These are phyloP conservation scores for Hygrophorus russula DNA, from an alignment of 768 basidiomycete genomes.

Conservation along the genomic window DNA sequence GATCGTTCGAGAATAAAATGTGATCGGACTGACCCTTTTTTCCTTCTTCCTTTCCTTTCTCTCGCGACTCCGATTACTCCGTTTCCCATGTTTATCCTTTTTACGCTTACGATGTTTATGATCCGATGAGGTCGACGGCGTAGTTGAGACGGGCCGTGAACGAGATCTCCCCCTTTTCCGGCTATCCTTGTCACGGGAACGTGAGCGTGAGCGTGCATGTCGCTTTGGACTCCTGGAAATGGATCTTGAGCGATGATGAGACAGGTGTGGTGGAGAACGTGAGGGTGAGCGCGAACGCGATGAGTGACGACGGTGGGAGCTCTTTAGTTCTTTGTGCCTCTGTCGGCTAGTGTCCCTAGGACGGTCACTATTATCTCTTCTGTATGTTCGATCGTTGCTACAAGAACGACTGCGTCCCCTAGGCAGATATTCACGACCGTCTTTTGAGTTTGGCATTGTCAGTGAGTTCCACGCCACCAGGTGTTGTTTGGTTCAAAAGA, in stretches of 20 bases:
- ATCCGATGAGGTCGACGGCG: conserved; percentile 29
- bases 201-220: conserved; percentile 17
- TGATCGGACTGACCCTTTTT: conserved; percentile 54
- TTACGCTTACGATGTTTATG: conserved; percentile 30
- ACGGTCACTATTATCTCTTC: neutral
- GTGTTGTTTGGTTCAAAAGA: neutral
- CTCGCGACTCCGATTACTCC: conserved; percentile 33
- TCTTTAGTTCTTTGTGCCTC: neutral
- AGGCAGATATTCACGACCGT: neutral
- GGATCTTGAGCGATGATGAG: conserved; percentile 6
- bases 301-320: neutral
- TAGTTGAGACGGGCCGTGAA: conserved; percentile 30
- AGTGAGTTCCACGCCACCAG: neutral
- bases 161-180: conserved; percentile 16
- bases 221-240: conserved; percentile 5
- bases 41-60: conserved; percentile 51
- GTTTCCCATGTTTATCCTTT: conserved; percentile 33
- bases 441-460: neutral
- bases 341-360: neutral
- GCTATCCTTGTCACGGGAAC: conserved; percentile 18
- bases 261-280: neutral
- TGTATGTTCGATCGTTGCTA: neutral
- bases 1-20: conserved; percentile 9
- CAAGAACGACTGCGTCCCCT: neutral
- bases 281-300: conserved; percentile 5